Percentiles rank a stretch among this genome's conserved stretches.
phyloP scores from a whole-genome alignment of 163 green algal genomes.

The Scenedesmus sp. region DNA sequence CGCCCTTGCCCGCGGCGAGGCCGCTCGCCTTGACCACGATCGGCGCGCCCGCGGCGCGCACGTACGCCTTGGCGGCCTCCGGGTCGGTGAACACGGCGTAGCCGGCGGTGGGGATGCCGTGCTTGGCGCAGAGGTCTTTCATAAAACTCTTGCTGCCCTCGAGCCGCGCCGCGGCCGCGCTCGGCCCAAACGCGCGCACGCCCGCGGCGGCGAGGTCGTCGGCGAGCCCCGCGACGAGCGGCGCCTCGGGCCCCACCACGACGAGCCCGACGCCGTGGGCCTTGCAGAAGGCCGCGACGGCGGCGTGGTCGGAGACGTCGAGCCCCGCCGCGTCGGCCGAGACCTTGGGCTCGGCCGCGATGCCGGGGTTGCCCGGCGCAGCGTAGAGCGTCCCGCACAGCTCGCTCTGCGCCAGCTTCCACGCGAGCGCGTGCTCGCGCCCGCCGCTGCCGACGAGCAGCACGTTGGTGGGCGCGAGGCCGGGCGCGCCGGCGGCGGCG shows the following conservation, averaged over 20 bases:
- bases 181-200: slow-evolving; percentile 92
- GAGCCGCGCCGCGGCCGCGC: slow-evolving; percentile 82
- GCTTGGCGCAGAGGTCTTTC: slow-evolving; percentile 93
- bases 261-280: slow-evolving; percentile 84
- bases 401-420: slow-evolving; percentile 86
- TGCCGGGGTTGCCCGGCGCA: slow-evolving; percentile 95
- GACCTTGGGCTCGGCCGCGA: slow-evolving; percentile 71
- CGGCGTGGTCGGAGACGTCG: slow-evolving; percentile 57
- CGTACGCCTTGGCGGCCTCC: slow-evolving; percentile 70
- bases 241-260: slow-evolving; percentile 94
- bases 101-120: slow-evolving; percentile 93
- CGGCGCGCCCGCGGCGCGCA: slow-evolving; percentile 76
- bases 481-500: no score
- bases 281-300: slow-evolving; percentile 84
- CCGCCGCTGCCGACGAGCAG: slow-evolving; percentile 93
- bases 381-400: slow-evolving; percentile 77
- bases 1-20: slow-evolving; percentile 94
- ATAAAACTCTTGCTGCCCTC: slow-evolving; percentile 98
- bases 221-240: slow-evolving; percentile 92
- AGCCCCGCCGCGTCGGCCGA: slow-evolving; percentile 49
- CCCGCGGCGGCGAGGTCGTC: slow-evolving; percentile 80
- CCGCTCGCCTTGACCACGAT: slow-evolving; percentile 99
- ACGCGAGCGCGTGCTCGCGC: slow-evolving; percentile 94
- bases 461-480: no score
- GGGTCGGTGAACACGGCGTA: slow-evolving; percentile 90